Evolutionary conservation across 2,329 filamentous ascomycete genomes (phyloP).

Genomic region (Endoconidiophora polonica): DNA sequence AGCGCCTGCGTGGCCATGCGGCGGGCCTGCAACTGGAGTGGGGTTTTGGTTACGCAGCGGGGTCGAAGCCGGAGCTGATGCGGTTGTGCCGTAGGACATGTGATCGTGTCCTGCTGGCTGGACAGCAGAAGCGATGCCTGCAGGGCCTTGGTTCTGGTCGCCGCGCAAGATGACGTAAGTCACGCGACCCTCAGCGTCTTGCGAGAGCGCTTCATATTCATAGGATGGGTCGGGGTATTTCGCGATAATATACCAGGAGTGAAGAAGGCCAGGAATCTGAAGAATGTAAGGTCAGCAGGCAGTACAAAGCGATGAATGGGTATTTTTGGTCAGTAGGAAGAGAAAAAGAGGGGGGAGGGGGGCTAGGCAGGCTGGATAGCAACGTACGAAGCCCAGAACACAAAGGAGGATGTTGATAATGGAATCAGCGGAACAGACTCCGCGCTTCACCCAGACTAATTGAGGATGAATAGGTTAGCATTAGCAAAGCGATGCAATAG

Average conservation of each 20-base stretch:
- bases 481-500: slow-evolving; percentile 11
- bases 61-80: slow-evolving; percentile 17
- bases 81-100: slow-evolving; percentile 32
- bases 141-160: slow-evolving; percentile 27
- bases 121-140: slow-evolving; percentile 12
- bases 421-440: slow-evolving; percentile 81
- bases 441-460: slow-evolving; percentile 87
- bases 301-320: background rate
- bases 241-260: slow-evolving; percentile 96
- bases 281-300: background rate
- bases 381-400: slow-evolving; percentile 46
- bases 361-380: background rate
- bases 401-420: slow-evolving; percentile 91
- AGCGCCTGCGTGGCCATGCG: slow-evolving; percentile 26
- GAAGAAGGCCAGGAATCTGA: slow-evolving; percentile 68
- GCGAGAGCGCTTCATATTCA: slow-evolving; percentile 50
- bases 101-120: slow-evolving; percentile 19
- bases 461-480: no score
- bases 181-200: slow-evolving; percentile 42
- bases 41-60: slow-evolving; percentile 19
- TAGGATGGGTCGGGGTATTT: slow-evolving; percentile 63
- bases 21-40: slow-evolving; percentile 21
- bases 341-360: background rate
- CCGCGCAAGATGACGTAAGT: slow-evolving; percentile 57
- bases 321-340: background rate